phyloP scores from a whole-genome alignment of 73 alveolate genomes.

The Paramecium primaurelia region DNA sequence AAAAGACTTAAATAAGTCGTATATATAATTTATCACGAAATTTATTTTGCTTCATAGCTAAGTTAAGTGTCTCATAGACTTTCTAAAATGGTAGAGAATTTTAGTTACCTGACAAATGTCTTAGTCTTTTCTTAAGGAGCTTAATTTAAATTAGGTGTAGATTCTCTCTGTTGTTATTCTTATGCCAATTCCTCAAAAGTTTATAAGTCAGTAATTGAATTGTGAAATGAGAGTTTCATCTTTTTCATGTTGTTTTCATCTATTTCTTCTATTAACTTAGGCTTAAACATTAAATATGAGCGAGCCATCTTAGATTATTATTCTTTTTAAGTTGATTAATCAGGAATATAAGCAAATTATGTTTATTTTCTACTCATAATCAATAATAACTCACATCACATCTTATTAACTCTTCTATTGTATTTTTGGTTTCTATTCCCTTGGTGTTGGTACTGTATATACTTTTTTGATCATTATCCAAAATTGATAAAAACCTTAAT shows the following conservation, averaged over 20 bases:
- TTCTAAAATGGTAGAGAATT: neutral
- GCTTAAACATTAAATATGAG: slow-evolving; percentile 6
- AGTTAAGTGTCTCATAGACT: neutral
- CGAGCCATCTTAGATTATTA: neutral
- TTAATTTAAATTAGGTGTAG: neutral
- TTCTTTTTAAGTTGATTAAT: neutral
- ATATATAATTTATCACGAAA: neutral
- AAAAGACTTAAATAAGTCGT: slow-evolving; percentile 42
- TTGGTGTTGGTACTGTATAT: neutral
- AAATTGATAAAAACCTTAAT: neutral
- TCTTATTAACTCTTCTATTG: neutral
- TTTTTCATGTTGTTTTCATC: neutral
- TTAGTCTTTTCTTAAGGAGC: neutral
- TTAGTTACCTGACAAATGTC: slow-evolving; percentile 14
- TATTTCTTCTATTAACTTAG: neutral
- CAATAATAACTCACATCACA: neutral
- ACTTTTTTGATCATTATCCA: neutral
- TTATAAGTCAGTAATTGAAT: slow-evolving; percentile 8
- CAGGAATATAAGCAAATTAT: neutral
- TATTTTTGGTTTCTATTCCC: neutral
- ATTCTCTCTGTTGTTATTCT: neutral
- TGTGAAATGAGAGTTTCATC: neutral
- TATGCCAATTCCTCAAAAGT: neutral
- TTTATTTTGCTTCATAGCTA: neutral
- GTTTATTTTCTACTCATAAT: neutral